Evolutionary conservation across 2,329 filamentous ascomycete genomes (phyloP), one percentile per base, ranked within the genome.

Genomic region (Alternaria arbusti): DNA sequence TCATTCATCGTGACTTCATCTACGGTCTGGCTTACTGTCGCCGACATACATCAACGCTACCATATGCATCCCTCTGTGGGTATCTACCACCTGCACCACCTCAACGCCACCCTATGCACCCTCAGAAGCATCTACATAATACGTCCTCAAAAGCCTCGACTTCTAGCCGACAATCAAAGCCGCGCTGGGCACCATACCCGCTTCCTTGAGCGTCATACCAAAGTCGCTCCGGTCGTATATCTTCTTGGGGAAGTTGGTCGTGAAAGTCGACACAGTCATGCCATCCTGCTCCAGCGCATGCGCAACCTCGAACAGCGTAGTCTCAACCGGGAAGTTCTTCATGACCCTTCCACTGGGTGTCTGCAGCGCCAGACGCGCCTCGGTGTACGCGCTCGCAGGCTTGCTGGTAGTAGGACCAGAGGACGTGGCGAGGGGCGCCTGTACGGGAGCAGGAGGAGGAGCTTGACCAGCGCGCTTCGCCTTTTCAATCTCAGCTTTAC

Each of bases 261-360:
- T 89, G 78, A 99, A 97, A 71, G 89, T 93, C 23, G 84, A 87
- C 13, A 96, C 91, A 3, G 88, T 82, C 6, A 87, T 79, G 0
- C 91, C 93, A 54, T 87, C 89, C 66, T 97, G 93, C 54, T 87
- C 80, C 23, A 99, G 78, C 61, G 90, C 87, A 71, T 94, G 89
- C 0, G 92, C 94, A 54, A 99, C 90, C 82, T 99, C 95, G 73
- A 97, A 97, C 11, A 99, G 83, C 0, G 96, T 98, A 4, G 94
- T 96, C 62, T 96, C 93, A 6, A 92, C 94, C 0, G 93, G 90
- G 68, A 97, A 89, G 0, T 91, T 95, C 86, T 97, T 98, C 82
- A 91, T 89, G 57, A 97, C 84, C 65, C 91, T 94, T 13, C 93
- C 93, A 17, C 83, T 84, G 1, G 88, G 78, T 0, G 91, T 94